Base-by-base conservation (phyloP, 2,329 filamentous ascomycete genomes). In the Alternaria sp. region DNA sequence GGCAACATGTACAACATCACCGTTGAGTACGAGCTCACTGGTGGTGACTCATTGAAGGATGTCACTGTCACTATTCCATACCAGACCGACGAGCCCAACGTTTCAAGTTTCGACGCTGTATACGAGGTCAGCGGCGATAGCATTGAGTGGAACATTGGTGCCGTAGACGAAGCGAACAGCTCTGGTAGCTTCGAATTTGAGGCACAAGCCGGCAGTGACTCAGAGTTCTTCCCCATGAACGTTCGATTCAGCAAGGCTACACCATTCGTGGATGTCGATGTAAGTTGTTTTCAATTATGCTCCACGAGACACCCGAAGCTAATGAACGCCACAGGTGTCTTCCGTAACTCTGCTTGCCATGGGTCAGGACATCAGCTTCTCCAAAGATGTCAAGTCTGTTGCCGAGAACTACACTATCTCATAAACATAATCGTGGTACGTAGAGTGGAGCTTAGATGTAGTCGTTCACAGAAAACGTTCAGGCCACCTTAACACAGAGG, bases 201-300 rank as follows among this genome's bases (percentile, higher is more conserved):
- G 80, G 93, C 93, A 1, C 89, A 92, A 77, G 92, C 92, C 11
- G 87, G 89, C 56, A 92, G 94, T 68, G 95, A 98, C 76, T 90
- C 92, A 57, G 94, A 97, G 71, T 98, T 98, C 83, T 99, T 99
- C 88, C 95, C 95, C 1, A 98, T 99, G 94, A 90, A 87, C 54
- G 89, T 98, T 62, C 87, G 89, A 55, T 99, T 99, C 81, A 89
- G 88, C 65, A 97, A 96, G 86, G 86, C 88, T 42, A 88, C 86
- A 59, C 94, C 95, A 28, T 97, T 92, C 78, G 87, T 98, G 51
- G 93, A 97, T 72, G 92, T 99, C 65, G 93, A 97, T 82, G 94
- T 98, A 84, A 89, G 91, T 87, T 16, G 64, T 46, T 14, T 18
- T 6, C 34, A 30, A n/a, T n/a, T 7, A 5, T 12, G 30, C 14